Evolutionary conservation across 2,329 filamentous ascomycete species (phyloP).

Genomic region (Calonectria ilicicola): DNA sequence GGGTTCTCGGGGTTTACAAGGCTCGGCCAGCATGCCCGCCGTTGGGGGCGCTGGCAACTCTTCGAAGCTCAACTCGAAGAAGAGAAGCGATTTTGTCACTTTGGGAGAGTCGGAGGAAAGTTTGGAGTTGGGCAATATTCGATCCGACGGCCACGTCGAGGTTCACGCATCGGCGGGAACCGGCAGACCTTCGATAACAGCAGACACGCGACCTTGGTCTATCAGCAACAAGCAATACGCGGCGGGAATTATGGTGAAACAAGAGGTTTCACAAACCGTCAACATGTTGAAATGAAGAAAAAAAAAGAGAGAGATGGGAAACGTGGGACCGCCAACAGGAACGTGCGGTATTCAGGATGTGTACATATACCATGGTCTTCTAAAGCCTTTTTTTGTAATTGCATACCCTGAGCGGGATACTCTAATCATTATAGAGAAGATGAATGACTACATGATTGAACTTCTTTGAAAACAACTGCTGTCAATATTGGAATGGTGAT

Average conservation of each 20-base stretch:
- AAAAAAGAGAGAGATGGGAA: not conserved
- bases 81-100: slow-evolving; percentile 15
- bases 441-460: not conserved
- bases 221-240: not conserved
- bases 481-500: too few relatives aligned
- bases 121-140: slow-evolving; percentile 16
- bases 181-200: not conserved
- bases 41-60: not conserved
- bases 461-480: too few relatives aligned
- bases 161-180: not conserved
- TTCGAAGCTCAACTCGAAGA: slow-evolving; percentile 7
- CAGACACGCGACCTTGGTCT: not conserved
- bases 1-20: slow-evolving; percentile 1
- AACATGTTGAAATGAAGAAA: slow-evolving; percentile 3
- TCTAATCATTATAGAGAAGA: not conserved
- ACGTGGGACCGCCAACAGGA: not conserved
- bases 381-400: not conserved
- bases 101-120: slow-evolving; percentile 23
- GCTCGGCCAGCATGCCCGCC: not conserved
- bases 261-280: slow-evolving; percentile 17
- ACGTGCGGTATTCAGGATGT: not conserved
- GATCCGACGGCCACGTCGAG: slow-evolving; percentile 5
- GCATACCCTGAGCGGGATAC: not conserved
- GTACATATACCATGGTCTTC: not conserved
- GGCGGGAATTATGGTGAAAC: slow-evolving; percentile 17